Base-by-base conservation (phyloP, 805 yeast species). In the Pichia membranifaciens region DNA sequence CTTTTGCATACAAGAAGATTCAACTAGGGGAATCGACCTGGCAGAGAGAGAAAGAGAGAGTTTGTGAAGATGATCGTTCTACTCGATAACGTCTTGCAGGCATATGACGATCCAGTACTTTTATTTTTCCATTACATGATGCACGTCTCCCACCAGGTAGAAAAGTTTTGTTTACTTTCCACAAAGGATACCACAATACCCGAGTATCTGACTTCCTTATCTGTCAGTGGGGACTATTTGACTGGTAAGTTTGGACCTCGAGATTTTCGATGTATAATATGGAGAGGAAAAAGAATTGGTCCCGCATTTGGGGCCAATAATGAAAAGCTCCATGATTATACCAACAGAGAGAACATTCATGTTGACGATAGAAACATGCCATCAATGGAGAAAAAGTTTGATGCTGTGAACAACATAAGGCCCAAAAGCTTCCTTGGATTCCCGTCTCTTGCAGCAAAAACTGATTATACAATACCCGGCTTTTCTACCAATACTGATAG, bases 171-270 rank as follows among this genome's bases (percentile, higher is more conserved):
- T 13, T 16, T 51, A 18, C 33, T 51, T n/a, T 47, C 51, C 12
- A 25, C 35, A 21, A 37, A 25, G 5, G 45, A 48, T 18, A 31
- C 41, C 13, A 32, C 45, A 13, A 44, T 51, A 20, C 44, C 43
- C 23, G 44, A 47, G 22, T 57, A 54, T 41, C 45, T 61, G 23
- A 54, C 59, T n/a, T 50, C 51, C 1, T 38, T 53, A 5, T 22
- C 47, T 5, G 32, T 25, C 1, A 22, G 16, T 16, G 61, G 62
- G 8, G 64, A 61, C 44, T 61, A 61, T 48, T 20, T 62, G 3
- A 44, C 52, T 22, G 66, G 66, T 10, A 48, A 51, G 23, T 33
- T 56, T 36, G 64, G 64, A 12, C 54, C 52, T 10, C 35, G 28
- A 22, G 51, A 47, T 49, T 41, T 59, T 3, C 54, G 59, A 40